Evolutionary conservation across 2,329 filamentous ascomycete genomes (phyloP), one percentile per base, ranked within the genome.

Genomic region (Stagonosporopsis tanaceti): DNA sequence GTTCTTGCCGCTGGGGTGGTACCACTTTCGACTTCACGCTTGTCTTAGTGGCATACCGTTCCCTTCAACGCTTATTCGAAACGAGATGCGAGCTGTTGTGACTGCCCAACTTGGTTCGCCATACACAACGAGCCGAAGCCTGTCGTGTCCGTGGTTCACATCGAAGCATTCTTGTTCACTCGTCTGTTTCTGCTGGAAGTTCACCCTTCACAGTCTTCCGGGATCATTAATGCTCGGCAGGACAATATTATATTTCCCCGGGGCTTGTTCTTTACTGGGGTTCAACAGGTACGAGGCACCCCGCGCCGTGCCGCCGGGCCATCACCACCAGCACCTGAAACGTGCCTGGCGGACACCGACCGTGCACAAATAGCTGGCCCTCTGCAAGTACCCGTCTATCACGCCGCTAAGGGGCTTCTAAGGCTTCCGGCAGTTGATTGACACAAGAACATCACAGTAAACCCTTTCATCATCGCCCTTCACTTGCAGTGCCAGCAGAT

Each of bases 301-400:
- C 54, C 54, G 50, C 63, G 57, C 71, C 72, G 71, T 68, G 64
- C 63, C 59, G 57, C 39, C 61, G 71, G 70, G 68, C 67, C 58
- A 40, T 62, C 52, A 58, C 65, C 58, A 59, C 58, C 60, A 56
- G 50, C 63, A 65, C 59, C 63, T 70, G 67, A 70, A 73, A 72
- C 70, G 64, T 67, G 61, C 62, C 59, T 62, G 53, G 37, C 39
- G 38, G 34, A 47, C 59, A 54, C 47, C 50, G 48, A 57, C 32
- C 38, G 54, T 41, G 42, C 50, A 53, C 50, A 57, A 44, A 57
- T 34, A 52, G 54, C 30, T 48, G 44, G 44, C 14, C 14, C 25
- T 45, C 48, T 57, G 54, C 50, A 45, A 45, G 54, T 40, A 53
- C 39, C 54, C 54, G 54, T 57, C 38, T 12, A 24, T 14, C 24